Evolutionary conservation across 2,329 filamentous ascomycete genomes (phyloP).

Genomic region (Biscogniauxia marginata): DNA sequence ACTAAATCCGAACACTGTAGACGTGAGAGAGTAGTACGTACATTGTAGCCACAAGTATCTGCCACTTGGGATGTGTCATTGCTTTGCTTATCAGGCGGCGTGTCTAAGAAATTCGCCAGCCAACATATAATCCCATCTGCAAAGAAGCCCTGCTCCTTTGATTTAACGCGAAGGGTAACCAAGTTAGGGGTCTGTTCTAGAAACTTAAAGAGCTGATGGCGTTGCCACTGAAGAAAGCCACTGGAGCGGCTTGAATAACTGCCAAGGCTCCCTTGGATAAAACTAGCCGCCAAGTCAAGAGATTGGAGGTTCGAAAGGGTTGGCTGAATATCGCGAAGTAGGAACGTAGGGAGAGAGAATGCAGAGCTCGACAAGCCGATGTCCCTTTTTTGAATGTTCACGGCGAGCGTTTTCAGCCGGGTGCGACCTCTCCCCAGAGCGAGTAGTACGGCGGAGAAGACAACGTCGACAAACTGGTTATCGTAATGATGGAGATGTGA

Average conservation of each 20-base stretch:
- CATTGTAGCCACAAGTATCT: not conserved
- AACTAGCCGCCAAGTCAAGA: conserved; percentile 23
- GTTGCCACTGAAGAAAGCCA: conserved; percentile 23
- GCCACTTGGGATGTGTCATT: not conserved
- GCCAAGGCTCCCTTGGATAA: conserved; percentile 17
- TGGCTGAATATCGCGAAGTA: conserved; percentile 11
- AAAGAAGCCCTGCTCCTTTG: conserved; percentile 16
- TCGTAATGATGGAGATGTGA: conserved; percentile 18
- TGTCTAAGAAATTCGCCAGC: conserved; percentile 15
- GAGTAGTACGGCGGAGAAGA: conserved; percentile 22
- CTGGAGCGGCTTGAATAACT: conserved; percentile 18
- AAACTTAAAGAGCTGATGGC: conserved; percentile 21
- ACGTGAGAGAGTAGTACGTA: not conserved
- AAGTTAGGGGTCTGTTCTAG: conserved; percentile 23
- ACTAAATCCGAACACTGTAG: not conserved
- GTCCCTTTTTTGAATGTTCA: conserved; percentile 15
- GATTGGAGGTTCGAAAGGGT: conserved; percentile 13
- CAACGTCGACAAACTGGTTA: conserved; percentile 22
- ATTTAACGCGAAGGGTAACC: conserved; percentile 15
- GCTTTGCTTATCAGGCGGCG: not conserved
- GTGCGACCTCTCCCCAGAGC: conserved; percentile 16
- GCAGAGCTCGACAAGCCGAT: conserved; percentile 25
- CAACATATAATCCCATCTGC: conserved; percentile 21
- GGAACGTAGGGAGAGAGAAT: conserved; percentile 18
- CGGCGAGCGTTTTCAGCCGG: conserved; percentile 15